Evolutionary conservation across 306 rosid species (phyloP), one percentile per base, ranked within the genome.

Genomic region (Rosa persica): DNA sequence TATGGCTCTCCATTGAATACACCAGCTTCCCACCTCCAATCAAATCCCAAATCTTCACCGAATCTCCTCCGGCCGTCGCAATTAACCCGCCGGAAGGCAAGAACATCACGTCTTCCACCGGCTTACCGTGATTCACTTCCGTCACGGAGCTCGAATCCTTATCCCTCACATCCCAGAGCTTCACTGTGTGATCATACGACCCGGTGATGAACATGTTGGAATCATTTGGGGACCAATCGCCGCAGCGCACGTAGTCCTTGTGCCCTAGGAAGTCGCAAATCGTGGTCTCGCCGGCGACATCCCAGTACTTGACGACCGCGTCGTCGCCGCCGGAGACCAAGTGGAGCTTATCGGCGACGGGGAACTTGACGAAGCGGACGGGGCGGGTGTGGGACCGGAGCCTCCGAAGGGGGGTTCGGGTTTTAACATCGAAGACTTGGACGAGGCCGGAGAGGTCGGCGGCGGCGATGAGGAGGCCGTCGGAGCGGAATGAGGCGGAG

Each of bases 311-410:
- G 15, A 92, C 94, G 42, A 93, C 62, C 0, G 93, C 89, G 61
- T 95, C 99, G 27, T 95, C 99, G 19, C 94, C 97, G n/a, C 88
- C 99, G 54, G 99, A 95, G 75, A 95, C 23, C 22, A 95, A 60
- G 72, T 89, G 98, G 57, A 95, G 91, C 90, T 90, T 91, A 36
- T 93, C 98, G 66, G 71, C 80, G 44, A 44, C 16, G 1, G 98
- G 97, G 80, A 54, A 93, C 47, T 91, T 87, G 76, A 95, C 94
- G 68, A 82, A 90, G 12, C 91, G 87, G 48, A 89, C 98, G 1
- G 99, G 97, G 61, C 98, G 96, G 1, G 79, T 25, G 85, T 92
- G 96, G 42, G 97, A 86, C 9, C 88, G 81, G 20, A 92, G 96
- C 25, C 86, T 84, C 4, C 96, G 97, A 70, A 95, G 90, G 0